Conservation (phyloP, 148 eudicot genomes). For the Rhododendron simsii region DNA sequence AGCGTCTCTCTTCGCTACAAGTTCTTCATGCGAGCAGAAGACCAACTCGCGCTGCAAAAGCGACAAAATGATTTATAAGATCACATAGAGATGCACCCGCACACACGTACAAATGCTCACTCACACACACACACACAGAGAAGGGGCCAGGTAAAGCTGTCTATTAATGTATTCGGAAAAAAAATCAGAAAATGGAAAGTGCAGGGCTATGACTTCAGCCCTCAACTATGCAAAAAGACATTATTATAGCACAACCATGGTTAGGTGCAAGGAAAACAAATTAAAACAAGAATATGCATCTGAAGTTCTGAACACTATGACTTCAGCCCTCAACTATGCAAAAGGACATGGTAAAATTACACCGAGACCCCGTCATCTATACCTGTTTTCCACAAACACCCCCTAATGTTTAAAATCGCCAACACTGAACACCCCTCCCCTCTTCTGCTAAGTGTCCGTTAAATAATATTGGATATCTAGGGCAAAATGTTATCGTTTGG, state of each 20-base stretch:
- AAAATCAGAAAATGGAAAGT: no score
- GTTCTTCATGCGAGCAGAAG: conserved; percentile 71
- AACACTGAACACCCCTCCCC: no score
- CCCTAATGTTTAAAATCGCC: no score
- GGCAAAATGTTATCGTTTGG: no score
- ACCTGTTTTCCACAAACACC: no score
- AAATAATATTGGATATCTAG: no score
- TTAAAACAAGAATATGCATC: background rate
- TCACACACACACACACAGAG: background rate
- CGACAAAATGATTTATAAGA: background rate
- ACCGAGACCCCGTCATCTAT: no score
- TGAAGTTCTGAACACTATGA: background rate
- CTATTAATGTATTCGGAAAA: background rate
- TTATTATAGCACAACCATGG: background rate
- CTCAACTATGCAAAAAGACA: background rate
- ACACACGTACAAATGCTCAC: background rate
- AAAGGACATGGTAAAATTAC: background rate
- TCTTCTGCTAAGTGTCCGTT: no score
- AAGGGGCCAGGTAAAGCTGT: background rate
- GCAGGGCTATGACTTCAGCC: background rate
- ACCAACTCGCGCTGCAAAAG: conserved; percentile 83
- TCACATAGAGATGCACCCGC: background rate
- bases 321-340: background rate
- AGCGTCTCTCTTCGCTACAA: conserved; percentile 61
- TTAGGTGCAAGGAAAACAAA: background rate